A percentile compares a stretch with the other conserved stretches of the same genome.
phyloP scores from a whole-genome alignment of 768 basidiomycete genomes.

The Pholiota conissans region DNA sequence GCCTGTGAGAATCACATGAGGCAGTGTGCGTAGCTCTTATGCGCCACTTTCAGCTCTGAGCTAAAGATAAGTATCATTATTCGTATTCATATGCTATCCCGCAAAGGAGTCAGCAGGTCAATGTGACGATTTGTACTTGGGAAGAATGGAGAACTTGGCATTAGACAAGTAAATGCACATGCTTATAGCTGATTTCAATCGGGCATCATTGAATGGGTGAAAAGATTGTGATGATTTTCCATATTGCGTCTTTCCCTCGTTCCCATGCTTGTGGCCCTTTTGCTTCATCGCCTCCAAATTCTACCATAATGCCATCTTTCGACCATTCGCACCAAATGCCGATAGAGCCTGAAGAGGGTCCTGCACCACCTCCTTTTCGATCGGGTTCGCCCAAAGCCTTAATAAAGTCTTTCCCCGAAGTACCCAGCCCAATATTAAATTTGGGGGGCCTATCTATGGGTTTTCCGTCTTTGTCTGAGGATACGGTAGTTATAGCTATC shows the following conservation, averaged over 20 bases:
- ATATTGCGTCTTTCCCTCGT: constrained; percentile 75
- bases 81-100: constrained; percentile 1
- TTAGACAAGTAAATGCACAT: neutral
- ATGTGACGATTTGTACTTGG: too few species aligned
- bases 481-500: constrained; percentile 36
- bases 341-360: constrained; percentile 81
- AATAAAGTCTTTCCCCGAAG: constrained; percentile 81
- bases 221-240: constrained; percentile 77
- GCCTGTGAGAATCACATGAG: constrained; percentile 18
- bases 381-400: constrained; percentile 77
- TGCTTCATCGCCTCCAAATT: constrained; percentile 79
- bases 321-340: constrained; percentile 96
- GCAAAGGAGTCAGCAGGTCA: constrained; percentile 1
- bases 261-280: constrained; percentile 88
- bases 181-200: neutral
- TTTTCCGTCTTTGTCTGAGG: constrained; percentile 39
- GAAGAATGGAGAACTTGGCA: neutral
- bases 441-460: constrained; percentile 32
- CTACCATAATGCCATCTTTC: constrained; percentile 78
- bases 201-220: constrained; percentile 11
- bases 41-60: too few species aligned
- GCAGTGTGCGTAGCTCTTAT: neutral
- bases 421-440: constrained; percentile 45
- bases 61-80: neutral
- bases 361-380: constrained; percentile 87